These are phyloP conservation scores for Phialophora chinensis DNA, from an alignment of 2,329 filamentous ascomycete genomes.

Conservation along the genomic window DNA sequence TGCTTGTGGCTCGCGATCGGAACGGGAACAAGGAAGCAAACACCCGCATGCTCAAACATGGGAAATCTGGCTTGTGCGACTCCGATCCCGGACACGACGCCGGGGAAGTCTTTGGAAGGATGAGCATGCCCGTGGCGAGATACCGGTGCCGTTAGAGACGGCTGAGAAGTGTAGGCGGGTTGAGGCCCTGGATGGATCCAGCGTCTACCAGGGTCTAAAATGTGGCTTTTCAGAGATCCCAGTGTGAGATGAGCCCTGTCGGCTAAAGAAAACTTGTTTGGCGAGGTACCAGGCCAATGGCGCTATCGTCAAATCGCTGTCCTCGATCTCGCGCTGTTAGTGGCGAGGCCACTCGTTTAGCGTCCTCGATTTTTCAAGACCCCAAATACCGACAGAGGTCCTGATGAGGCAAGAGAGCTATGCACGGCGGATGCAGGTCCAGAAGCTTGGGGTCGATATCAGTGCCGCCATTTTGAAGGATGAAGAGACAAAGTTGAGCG, in stretches of 20 bases:
- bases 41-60: slow-evolving; percentile 8
- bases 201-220: slow-evolving; percentile 32
- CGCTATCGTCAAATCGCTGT: too few species aligned
- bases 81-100: background rate
- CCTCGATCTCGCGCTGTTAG: too few species aligned
- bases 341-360: too few species aligned
- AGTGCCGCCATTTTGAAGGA: too few species aligned
- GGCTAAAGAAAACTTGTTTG: slow-evolving; percentile 20
- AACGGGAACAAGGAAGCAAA: slow-evolving; percentile 12
- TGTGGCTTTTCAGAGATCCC: slow-evolving; percentile 34
- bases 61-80: slow-evolving; percentile 3
- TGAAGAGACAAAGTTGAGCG: too few species aligned
- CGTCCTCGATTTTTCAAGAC: too few species aligned
- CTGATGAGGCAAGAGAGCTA: too few species aligned
- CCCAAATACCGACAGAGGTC: too few species aligned
- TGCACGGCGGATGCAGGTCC: too few species aligned
- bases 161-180: slow-evolving; percentile 44
- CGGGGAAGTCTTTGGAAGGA: slow-evolving; percentile 22
- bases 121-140: slow-evolving; percentile 27
- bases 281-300: slow-evolving; percentile 15
- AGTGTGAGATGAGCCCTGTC: slow-evolving; percentile 23
- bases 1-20: slow-evolving; percentile 12
- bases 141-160: slow-evolving; percentile 24
- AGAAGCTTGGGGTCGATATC: too few species aligned
- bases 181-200: slow-evolving; percentile 23